Percentiles rank a stretch among this genome's conserved stretches.
phyloP scores from a whole-genome alignment of 1,284 basidiomycete genomes.

The Puccinia hordei region DNA sequence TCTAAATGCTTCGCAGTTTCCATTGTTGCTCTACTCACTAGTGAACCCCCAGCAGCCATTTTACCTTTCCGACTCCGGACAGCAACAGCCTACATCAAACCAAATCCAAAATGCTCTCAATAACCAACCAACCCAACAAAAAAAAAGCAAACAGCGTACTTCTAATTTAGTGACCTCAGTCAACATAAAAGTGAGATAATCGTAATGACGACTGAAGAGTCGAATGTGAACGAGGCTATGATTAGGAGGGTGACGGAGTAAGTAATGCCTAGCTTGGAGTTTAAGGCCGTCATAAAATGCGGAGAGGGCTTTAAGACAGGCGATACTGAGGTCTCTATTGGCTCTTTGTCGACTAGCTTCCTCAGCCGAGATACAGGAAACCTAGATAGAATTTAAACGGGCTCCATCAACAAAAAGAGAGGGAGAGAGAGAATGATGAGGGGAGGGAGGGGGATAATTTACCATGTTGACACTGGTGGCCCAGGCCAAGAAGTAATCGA shows the following conservation, averaged over 20 bases:
- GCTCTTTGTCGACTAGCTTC: slow-evolving; percentile 68
- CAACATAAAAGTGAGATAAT: slow-evolving; percentile 47
- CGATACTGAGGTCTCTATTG: slow-evolving; percentile 78
- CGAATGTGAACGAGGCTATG: slow-evolving; percentile 15
- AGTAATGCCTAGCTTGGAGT: slow-evolving; percentile 66
- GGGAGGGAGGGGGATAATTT: not conserved
- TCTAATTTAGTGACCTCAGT: slow-evolving; percentile 46
- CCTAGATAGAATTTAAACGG: no score
- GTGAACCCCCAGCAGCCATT: slow-evolving; percentile 18
- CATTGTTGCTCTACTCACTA: slow-evolving; percentile 1
- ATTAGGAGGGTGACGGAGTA: not conserved
- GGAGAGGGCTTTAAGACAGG: slow-evolving; percentile 71
- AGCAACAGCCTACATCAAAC: slow-evolving; percentile 32
- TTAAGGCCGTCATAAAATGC: slow-evolving; percentile 75
- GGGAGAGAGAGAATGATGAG: not conserved
- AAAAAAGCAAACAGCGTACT: slow-evolving; percentile 9
- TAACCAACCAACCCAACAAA: not conserved
- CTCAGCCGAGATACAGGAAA: slow-evolving; percentile 49
- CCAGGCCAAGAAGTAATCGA: slow-evolving; percentile 50
- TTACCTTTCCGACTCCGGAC: slow-evolving; percentile 41
- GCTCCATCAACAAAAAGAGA: not conserved
- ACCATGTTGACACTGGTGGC: slow-evolving; percentile 39
- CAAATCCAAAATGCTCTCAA: not conserved
- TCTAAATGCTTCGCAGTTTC: not conserved
- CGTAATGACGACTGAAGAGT: slow-evolving; percentile 50